Percentiles rank a stretch among this genome's conserved stretches.
These are phyloP conservation scores for Trametes hirsuta DNA, from an alignment of 1,284 basidiomycete genomes.

Conservation along the genomic window DNA sequence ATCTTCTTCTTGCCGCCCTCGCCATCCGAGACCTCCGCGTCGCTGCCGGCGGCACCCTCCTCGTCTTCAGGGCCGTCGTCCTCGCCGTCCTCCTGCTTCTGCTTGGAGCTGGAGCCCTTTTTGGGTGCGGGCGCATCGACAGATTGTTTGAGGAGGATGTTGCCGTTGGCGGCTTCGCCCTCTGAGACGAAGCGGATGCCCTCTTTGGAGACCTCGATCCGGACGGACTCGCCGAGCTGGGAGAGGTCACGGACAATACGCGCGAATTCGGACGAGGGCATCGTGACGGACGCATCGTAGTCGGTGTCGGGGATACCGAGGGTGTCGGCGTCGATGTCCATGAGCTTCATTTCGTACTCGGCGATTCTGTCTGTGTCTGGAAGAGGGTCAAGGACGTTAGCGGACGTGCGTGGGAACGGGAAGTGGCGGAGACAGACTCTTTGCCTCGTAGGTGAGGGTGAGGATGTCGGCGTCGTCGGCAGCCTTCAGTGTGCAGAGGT, in stretches of 20 bases:
- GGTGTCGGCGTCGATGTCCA: constrained; percentile 98
- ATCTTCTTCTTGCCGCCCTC: constrained; percentile 40
- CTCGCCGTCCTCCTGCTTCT: constrained; percentile 44
- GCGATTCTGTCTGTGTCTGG: constrained; percentile 92
- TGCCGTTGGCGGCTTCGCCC: constrained; percentile 94
- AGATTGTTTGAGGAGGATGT: constrained; percentile 82
- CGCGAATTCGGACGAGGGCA: constrained; percentile 87
- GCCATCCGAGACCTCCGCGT: constrained; percentile 30
- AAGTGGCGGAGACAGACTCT: constrained; percentile 55
- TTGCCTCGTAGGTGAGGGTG: constrained; percentile 90
- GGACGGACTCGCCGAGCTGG: constrained; percentile 92
- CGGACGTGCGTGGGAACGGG: background rate
- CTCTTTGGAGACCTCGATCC: constrained; percentile 96
- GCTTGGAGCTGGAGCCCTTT: constrained; percentile 33
- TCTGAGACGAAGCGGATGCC: constrained; percentile 94
- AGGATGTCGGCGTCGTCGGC: constrained; percentile 91
- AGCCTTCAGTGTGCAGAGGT: constrained; percentile 91
- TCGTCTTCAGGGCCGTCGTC: constrained; percentile 47
- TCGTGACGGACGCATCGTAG: constrained; percentile 92
- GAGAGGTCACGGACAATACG: constrained; percentile 94
- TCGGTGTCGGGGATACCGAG: constrained; percentile 98
- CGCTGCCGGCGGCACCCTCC: constrained; percentile 9
- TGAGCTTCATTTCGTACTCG: constrained; percentile 99
- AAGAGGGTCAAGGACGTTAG: background rate
- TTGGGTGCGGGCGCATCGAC: constrained; percentile 43